These are phyloP conservation scores for Anisogramma anomala DNA, from an alignment of 2,329 filamentous ascomycete genomes.

Conservation along the genomic window DNA sequence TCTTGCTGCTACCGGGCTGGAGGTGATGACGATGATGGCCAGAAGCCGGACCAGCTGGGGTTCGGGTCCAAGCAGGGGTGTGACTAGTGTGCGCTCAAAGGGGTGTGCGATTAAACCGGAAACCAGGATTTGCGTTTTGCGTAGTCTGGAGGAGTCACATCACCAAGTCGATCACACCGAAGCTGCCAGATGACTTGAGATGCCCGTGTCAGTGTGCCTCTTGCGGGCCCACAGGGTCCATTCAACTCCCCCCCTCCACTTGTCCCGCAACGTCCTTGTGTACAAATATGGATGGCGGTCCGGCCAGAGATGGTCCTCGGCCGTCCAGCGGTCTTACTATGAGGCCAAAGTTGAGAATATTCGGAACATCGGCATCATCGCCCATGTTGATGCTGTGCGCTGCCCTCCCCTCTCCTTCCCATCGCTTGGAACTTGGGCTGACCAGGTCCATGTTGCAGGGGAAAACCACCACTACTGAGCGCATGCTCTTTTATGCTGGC, in stretches of 20 bases:
- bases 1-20: background rate
- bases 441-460: slow-evolving; percentile 36
- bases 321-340: slow-evolving; percentile 17
- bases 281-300: slow-evolving; percentile 1
- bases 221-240: slow-evolving; percentile 5
- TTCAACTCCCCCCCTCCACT: slow-evolving; percentile 2
- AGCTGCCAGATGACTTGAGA: slow-evolving; percentile 9
- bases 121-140: background rate
- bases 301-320: slow-evolving; percentile 4
- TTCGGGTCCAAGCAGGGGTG: background rate
- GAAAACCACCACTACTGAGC: slow-evolving; percentile 97
- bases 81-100: background rate
- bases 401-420: background rate
- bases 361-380: slow-evolving; percentile 95
- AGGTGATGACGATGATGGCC: slow-evolving; percentile 7
- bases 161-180: too few species aligned
- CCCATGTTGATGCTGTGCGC: slow-evolving; percentile 81
- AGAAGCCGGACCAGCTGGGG: slow-evolving; percentile 5
- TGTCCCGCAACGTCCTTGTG: slow-evolving; percentile 7
- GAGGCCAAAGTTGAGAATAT: slow-evolving; percentile 47
- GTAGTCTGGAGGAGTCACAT: too few species aligned
- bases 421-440: background rate
- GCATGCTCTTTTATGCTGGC: slow-evolving; percentile 95
- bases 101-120: background rate
- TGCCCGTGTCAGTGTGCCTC: slow-evolving; percentile 12